phyloP scores from a whole-genome alignment of 1,284 basidiomycete genomes.

The Puccinia polysora region DNA sequence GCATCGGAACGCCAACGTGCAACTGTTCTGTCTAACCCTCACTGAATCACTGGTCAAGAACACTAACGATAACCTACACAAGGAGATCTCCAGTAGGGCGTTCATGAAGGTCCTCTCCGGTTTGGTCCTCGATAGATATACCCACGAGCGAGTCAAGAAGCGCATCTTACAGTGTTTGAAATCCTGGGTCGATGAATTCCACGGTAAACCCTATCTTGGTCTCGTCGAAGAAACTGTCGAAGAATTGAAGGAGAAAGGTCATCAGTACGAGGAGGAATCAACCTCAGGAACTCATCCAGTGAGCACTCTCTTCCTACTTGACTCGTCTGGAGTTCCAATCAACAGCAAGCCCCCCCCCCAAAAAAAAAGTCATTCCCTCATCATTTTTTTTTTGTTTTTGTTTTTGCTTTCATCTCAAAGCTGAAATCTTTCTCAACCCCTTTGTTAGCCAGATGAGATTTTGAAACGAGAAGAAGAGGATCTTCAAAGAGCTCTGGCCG shows the following conservation, averaged over 20 bases:
- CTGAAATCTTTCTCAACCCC: slow-evolving; percentile 58
- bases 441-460: slow-evolving; percentile 69
- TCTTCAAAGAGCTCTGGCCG: slow-evolving; percentile 79
- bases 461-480: slow-evolving; percentile 84
- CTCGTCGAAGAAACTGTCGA: slow-evolving; percentile 88
- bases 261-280: slow-evolving; percentile 32
- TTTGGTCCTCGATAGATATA: slow-evolving; percentile 79
- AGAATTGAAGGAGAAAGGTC: slow-evolving; percentile 71
- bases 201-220: slow-evolving; percentile 64
- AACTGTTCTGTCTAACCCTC: slow-evolving; percentile 81
- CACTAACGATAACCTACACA: slow-evolving; percentile 69
- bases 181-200: slow-evolving; percentile 80
- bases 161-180: slow-evolving; percentile 70
- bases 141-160: slow-evolving; percentile 79
- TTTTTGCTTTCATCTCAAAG: slow-evolving; percentile 55
- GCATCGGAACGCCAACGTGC: slow-evolving; percentile 93
- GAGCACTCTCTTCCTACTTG: not conserved
- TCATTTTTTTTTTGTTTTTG: not conserved
- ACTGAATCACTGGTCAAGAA: slow-evolving; percentile 87
- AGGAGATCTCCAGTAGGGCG: slow-evolving; percentile 80
- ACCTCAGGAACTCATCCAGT: slow-evolving; percentile 4
- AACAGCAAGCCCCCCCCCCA: too few species aligned
- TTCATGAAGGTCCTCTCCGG: slow-evolving; percentile 85
- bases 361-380: slow-evolving; percentile 54
- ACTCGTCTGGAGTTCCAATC: not conserved